Base-by-base conservation (phyloP, 257 asterid species). In the Solanum microdontum region DNA sequence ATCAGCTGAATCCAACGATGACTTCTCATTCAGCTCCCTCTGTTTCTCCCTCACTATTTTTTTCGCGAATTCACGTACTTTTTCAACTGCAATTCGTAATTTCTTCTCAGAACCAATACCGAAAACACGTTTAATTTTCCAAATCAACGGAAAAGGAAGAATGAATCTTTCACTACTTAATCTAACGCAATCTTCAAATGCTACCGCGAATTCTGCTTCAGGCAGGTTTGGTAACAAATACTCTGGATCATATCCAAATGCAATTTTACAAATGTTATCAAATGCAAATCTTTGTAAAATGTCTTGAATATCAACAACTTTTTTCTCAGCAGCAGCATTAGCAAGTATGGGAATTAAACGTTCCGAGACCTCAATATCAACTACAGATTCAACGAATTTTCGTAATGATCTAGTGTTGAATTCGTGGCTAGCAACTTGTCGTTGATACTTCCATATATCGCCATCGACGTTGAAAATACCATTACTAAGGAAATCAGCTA, bases 381-480 rank as follows among this genome's bases (percentile, higher is more conserved):
- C 98, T 4, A 92, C 97, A 1, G 36, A 87, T 32, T 91, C 93
- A 24, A 93, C 93, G 82, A 95, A 95, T 15, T 88, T 90, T 3
- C 94, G 88, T 5, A 95, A 93, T 0, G 98, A 93, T 2, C 32
- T 91, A 0, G 95, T 93, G 88, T 87, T 94, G 88, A 95, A 95
- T 36, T 95, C 94, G 39, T 93, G 96, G 84, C 94, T 92, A 10
- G 98, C 88, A 17, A 94, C 86, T 76, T 95, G 93, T 24, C 98
- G 70, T 36, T 92, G 95, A 48, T 90, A 90, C 83, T 92, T 95
- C 98, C 98, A 95, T 12, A 32, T 89, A 0, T 88, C 88, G 0
- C 96, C 98, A 28, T 93, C 96, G 12, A 92, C 84, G 48, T 95
- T 95, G 90, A 95, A 92, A 4, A 95, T 93, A 12, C 98, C 93